Base-by-base conservation (phyloP, 352 stramenopile species). In the Pythium plurisporium region DNA sequence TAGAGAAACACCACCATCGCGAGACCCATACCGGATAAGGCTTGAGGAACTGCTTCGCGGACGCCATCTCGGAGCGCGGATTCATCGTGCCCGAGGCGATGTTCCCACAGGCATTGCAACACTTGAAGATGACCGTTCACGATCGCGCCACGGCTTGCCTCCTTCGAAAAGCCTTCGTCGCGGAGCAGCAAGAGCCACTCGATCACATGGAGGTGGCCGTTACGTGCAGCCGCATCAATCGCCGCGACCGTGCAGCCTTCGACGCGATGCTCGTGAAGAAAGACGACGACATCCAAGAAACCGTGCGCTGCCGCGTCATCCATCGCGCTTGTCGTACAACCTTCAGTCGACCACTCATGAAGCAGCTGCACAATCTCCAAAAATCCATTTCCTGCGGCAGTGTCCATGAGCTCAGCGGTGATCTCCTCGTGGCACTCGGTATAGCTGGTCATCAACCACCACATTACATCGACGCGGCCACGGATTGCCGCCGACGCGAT, bases 241-340 rank as follows among this genome's bases (percentile, higher is more conserved):
- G 50, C 50, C 17, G n/a, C 37, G 2, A 40, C 43, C 25, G 50
- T 58, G n/a, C 50, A 58, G 12, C 50, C 50, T 49, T 58, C 40
- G 8, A 42, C 7, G 20, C 50, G 37, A 14, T 43, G 40, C 37
- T 48, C 50, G 40, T 49, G 25, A 1, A 58, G 26, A 33, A 58
- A 58, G 11, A 22, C 26, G 27, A 58, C 50, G 17, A 58, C 26
- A 17, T 54, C 41, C 31, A 65, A 48, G 15, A 59, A n/a, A n/a
- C 58, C 58, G 26, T 59, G 54, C 0, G 49, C 31, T 1, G 48
- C 48, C 6, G 58, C 48, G 19, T 22, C 57, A 25, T 64, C 57
- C 47, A 64, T 59, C 30, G 59, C 59, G 23, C 51, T 42, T 4
- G 44, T 62, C 22, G 51, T 58, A 20, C 59, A 67, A 2, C 51